Evolutionary conservation across 805 yeast genomes (phyloP), one percentile per base, ranked within the genome.

Genomic region (Teunomyces atbi): DNA sequence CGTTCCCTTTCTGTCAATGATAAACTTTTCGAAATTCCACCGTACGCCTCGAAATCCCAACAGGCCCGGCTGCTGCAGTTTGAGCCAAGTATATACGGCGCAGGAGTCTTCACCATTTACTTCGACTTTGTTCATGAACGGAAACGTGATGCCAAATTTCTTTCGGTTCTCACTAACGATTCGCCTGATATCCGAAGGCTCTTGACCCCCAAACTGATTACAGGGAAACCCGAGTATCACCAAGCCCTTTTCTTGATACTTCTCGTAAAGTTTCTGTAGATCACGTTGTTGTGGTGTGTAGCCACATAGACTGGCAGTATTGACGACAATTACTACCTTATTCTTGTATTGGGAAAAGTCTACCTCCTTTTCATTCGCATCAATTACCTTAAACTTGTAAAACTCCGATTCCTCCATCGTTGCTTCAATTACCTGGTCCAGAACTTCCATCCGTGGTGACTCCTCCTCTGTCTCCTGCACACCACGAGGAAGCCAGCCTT

Each of bases 201-300:
- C 88, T 73, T 94, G 86, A 56, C 79, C 71, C 19, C 86, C 91
- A 62, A 90, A 90, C 64, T 89, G 96, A 69, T 89, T 87, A 68
- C 96, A 88, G 27, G 97, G 97, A 77, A 90, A 89, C 0, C 90
- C 97, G 29, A 90, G 53, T 21, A 90, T 74, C 38, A 69, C 81
- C 19, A 91, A 71, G 1, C 88, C 95, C 51, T 77, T 59, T 41
- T 76, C 79, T 44, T 76, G 68, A 68, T 84, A 86, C 60, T 82
- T 81, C 50, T 81, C 69, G 69, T 88, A 82, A 11, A 90, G 66
- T 34, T 64, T 68, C 66, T 90, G 91, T 29, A 90, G 69, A 44
- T 83, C 92, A 44, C 73, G 68, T 63, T 85, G 86, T 36, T 72
- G 77, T 13, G 74, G 73, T 10, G 76, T 64, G 60, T 65, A 72